Base-by-base conservation (phyloP, 352 stramenopile genomes). In the Pythium folliculosum region DNA sequence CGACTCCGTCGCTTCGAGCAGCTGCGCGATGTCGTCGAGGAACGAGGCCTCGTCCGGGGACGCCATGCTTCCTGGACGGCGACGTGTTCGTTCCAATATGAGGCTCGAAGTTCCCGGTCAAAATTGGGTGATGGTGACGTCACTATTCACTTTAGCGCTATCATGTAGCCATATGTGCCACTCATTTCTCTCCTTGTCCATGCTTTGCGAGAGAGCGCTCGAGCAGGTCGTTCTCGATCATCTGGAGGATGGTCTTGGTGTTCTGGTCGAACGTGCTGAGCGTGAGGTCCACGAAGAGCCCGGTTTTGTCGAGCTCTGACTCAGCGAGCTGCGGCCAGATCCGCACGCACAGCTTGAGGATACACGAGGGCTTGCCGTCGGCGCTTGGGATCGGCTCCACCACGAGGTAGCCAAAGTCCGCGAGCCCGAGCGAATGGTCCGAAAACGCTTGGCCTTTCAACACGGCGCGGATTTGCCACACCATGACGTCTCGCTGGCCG, bases 211-310 rank as follows among this genome's bases (percentile, higher is more conserved):
- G 35, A 4, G 53, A 48, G 22, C 45, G 32, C 53, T 67, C 60
- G 1, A 67, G 22, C 14, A 67, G 60, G 5, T 47, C 25, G 49
- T 67, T 67, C 51, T 67, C 60, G 17, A 67, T 53, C 12, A 53
- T 37, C 27, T 65, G 58, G 19, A 65, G 47, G 9, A 67, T 60
- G 30, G 49, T 48, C 25, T 62, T 38, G 13, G 53, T 55, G 35
- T 60, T 65, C 8, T 38, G 30, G 51, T 49, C 35, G 25, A 63
- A 49, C 50, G 56, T 32, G 64, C 45, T 60, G 35, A 60, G 37
- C 37, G 37, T 30, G 35, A 60, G 53, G 22, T 60, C 53, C 7
- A 60, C 53, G 5, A 60, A 40, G 13, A 60, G 53, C 19, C 53
- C 53, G 0, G 53, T 37, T 14, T 60, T 38, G 35, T 48, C 37